Conservation (phyloP, 2,329 filamentous ascomycete species). For the Grosmannia clavigera region DNA sequence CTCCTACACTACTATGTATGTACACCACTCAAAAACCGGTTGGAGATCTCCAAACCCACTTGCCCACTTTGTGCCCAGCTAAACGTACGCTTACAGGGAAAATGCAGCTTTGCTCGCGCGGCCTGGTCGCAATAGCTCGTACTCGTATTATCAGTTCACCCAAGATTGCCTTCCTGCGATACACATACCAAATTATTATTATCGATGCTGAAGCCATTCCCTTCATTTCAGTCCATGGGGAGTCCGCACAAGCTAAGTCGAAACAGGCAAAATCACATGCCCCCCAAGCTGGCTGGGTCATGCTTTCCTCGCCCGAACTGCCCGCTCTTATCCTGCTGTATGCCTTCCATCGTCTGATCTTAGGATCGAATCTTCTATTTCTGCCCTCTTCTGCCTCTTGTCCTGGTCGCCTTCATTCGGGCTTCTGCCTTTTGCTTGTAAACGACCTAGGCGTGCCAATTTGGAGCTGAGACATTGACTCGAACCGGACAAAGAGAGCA, state of each 20-base stretch:
- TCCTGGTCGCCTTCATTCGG: neutral
- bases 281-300: slow-evolving; percentile 8
- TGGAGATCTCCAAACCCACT: neutral
- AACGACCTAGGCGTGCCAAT: neutral
- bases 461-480: slow-evolving; percentile 5
- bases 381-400: neutral
- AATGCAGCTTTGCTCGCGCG: neutral
- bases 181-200: neutral
- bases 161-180: neutral
- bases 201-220: neutral
- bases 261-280: slow-evolving; percentile 7
- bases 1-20: neutral
- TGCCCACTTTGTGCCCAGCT: neutral
- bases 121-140: neutral
- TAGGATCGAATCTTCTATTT: neutral
- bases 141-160: neutral
- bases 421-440: neutral
- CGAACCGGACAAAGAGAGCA: neutral
- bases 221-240: neutral
- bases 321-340: neutral
- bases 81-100: neutral
- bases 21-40: neutral
- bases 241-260: slow-evolving; percentile 3
- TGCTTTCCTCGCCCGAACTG: slow-evolving; percentile 5
- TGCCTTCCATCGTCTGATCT: slow-evolving; percentile 1